Percentiles rank a stretch among this genome's conserved stretches.
Evolutionary conservation across 2,329 filamentous ascomycete species (phyloP).

Genomic region (Fusarium nodosum): DNA sequence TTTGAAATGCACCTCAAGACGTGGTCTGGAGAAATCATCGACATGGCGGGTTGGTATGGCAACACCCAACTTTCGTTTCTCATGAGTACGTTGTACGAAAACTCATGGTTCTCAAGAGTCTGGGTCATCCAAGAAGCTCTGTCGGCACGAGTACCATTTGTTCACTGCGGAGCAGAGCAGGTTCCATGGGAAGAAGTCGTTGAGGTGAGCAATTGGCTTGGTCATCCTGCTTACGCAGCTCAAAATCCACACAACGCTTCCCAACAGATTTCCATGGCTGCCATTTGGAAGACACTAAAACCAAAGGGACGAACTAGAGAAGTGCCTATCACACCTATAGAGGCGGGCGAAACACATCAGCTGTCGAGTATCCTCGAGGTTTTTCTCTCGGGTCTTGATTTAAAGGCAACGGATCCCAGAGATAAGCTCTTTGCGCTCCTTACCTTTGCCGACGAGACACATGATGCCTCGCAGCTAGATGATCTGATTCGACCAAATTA

Average conservation of each 20-base stretch:
- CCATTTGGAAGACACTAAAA: constrained; percentile 33
- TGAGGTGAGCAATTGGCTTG: constrained; percentile 23
- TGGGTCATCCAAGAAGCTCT: constrained; percentile 43
- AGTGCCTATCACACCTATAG: not conserved
- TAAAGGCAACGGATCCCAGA: constrained; percentile 35
- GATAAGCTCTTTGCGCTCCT: constrained; percentile 38
- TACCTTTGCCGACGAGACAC: constrained; percentile 36
- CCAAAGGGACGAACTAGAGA: constrained; percentile 9
- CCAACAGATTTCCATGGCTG: constrained; percentile 28
- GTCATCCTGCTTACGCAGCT: not conserved
- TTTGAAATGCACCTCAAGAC: constrained; percentile 20
- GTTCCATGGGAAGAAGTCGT: constrained; percentile 34
- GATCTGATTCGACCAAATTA: constrained; percentile 36
- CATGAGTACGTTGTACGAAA: constrained; percentile 33
- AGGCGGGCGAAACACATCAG: not conserved
- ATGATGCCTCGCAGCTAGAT: constrained; percentile 12
- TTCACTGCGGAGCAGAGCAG: constrained; percentile 13
- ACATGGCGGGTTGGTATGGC: constrained; percentile 35
- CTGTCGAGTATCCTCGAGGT: constrained; percentile 28
- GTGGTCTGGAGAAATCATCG: constrained; percentile 26
- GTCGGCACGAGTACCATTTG: not conserved
- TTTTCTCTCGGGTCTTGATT: constrained; percentile 33
- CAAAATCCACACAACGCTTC: constrained; percentile 31
- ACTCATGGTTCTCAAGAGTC: constrained; percentile 34
- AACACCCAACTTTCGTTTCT: constrained; percentile 28